A percentile compares a stretch with the other conserved stretches of the same genome.
phyloP scores from a whole-genome alignment of 768 basidiomycete species.

The Strobilomyces dryophilus region DNA sequence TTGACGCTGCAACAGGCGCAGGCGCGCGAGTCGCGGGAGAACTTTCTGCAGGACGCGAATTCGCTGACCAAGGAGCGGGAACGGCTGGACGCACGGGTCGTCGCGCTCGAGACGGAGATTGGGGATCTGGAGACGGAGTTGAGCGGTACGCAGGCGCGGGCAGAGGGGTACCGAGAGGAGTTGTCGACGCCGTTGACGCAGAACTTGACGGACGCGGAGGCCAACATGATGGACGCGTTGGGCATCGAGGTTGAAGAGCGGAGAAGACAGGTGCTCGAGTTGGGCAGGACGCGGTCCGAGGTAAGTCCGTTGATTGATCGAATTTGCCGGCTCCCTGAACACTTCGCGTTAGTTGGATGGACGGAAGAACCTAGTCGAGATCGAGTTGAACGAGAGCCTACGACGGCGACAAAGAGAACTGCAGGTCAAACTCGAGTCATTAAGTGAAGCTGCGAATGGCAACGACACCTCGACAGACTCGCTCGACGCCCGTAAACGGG shows the following conservation, averaged over 20 bases:
- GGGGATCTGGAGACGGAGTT: constrained; percentile 74
- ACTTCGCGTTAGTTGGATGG: constrained; percentile 45
- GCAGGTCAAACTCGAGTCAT: constrained; percentile 64
- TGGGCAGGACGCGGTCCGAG: constrained; percentile 65
- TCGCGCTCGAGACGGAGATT: constrained; percentile 60
- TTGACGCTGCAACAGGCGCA: constrained; percentile 66
- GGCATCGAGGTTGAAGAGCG: constrained; percentile 73
- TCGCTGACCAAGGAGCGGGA: constrained; percentile 67
- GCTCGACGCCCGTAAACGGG: constrained; percentile 62
- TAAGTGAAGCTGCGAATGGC: constrained; percentile 59
- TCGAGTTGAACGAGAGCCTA: constrained; percentile 89
- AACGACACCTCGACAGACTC: constrained; percentile 59
- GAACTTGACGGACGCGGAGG: constrained; percentile 71
- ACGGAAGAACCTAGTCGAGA: constrained; percentile 78
- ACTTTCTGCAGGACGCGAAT: constrained; percentile 58
- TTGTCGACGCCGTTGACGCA: constrained; percentile 70
- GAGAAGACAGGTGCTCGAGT: constrained; percentile 64
- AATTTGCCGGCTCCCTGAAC: background rate
- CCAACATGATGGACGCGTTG: constrained; percentile 56
- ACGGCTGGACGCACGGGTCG: constrained; percentile 54
- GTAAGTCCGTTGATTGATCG: constrained; percentile 37
- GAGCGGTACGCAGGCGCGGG: constrained; percentile 53
- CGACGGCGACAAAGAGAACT: constrained; percentile 78
- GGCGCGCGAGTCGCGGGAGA: constrained; percentile 63
- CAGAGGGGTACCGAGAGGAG: constrained; percentile 64